Base-by-base conservation (phyloP, 371 early-diverging fungal genomes). In the Apophysomyces variabilis region DNA sequence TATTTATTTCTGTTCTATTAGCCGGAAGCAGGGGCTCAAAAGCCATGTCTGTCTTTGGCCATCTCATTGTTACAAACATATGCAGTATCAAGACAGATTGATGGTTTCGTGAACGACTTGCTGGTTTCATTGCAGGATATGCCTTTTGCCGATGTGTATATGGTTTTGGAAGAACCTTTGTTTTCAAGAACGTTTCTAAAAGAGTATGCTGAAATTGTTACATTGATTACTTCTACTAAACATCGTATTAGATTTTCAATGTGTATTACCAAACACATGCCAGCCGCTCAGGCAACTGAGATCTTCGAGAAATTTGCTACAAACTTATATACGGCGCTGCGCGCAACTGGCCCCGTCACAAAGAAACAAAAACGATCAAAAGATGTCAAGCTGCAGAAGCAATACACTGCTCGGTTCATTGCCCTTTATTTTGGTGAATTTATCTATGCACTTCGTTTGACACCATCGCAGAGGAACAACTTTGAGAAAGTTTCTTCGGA, bases 31-130 rank as follows among this genome's bases (percentile, higher is more conserved):
- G 39, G 57, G 26, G 77, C 78, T n/a, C 57, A 75, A 36, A 64
- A 47, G 1, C 60, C 70, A 0, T 75, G 76, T 54, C 37, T 68
- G 26, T 57, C 32, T 6, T 66, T 82, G 47, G 70, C 73, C 1
- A 67, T 62, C 18, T 72, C 78, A 11, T 66, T 79, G 38, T 54
- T 82, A 18, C 60, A 68, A 13, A 68, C 72, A 0, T 84, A 82
- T 37, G 67, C 86, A 36, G 84, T 80, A 14, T 79, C 87, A 5
- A 73, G 87, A 60, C 85, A 87, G 44, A 65, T 87, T n/a, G 80
- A 81, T 59, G 65, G 64, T 16, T 82, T 81, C 57, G 47, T 84
- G 37, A 64, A 68, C 5, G 84, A 84, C 7, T 60, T 85, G 0
- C 73, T 84, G 3, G 47, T 57, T 7, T 63, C 79, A 35, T 61